Percentiles rank a stretch among this genome's conserved stretches.
Conservation (phyloP, 306 rosid species). For the Vigna trinervia region DNA sequence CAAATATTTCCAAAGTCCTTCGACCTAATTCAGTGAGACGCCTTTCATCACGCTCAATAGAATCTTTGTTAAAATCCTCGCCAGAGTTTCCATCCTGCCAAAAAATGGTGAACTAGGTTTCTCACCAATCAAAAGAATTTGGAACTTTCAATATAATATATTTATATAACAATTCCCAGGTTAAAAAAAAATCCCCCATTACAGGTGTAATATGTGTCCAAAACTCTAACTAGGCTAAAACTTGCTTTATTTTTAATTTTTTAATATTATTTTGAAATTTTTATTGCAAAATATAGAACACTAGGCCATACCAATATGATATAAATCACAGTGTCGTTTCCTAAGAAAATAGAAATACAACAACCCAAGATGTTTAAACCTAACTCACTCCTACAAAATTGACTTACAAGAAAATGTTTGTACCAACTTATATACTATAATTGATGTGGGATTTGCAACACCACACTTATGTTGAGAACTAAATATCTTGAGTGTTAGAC, state of each 20-base stretch:
- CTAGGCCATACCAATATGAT: no score
- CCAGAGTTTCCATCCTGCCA: slow-evolving; percentile 93
- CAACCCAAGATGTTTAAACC: no score
- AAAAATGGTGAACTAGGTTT: slow-evolving; percentile 32
- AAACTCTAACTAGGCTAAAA: slow-evolving; percentile 25
- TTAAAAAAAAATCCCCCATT: slow-evolving; percentile 11
- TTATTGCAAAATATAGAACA: no score
- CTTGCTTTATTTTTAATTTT: not conserved
- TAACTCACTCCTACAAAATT: no score
- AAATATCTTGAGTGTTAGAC: no score
- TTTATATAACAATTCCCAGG: slow-evolving; percentile 25
- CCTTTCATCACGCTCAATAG: slow-evolving; percentile 97
- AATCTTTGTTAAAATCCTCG: slow-evolving; percentile 95
- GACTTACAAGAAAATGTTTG: no score
- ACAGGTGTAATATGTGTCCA: not conserved
- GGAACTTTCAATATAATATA: slow-evolving; percentile 28
- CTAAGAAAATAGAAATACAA: no score
- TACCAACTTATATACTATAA: no score
- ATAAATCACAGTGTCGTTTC: no score
- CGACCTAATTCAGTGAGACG: slow-evolving; percentile 98
- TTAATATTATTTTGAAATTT: no score
- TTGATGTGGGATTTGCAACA: no score
- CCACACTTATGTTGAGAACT: no score
- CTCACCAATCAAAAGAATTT: slow-evolving; percentile 26
- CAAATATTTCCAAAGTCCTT: slow-evolving; percentile 97